Conservation (phyloP, 768 basidiomycete genomes). For the Boletus vermiculosoides region DNA sequence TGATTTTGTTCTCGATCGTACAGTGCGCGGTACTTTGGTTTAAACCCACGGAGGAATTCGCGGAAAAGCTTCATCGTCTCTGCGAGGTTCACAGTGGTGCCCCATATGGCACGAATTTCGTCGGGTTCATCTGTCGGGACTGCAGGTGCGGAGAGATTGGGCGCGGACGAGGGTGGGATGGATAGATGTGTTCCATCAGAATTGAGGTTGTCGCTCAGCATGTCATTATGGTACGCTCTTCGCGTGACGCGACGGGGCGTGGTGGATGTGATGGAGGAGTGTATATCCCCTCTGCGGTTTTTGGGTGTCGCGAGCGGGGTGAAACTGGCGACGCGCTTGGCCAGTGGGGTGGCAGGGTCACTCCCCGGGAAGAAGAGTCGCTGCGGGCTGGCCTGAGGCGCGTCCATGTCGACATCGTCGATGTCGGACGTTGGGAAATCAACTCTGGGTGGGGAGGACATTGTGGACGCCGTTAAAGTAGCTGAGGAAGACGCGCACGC, state of each 20-base stretch:
- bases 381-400: constrained; percentile 20
- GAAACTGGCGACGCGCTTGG: constrained; percentile 34
- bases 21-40: constrained; percentile 79
- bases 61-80: constrained; percentile 91
- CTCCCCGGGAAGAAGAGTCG: constrained; percentile 34
- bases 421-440: constrained; percentile 63
- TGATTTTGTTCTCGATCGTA: constrained; percentile 66
- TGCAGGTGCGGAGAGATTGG: constrained; percentile 58
- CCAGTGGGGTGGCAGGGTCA: constrained; percentile 44
- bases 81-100: constrained; percentile 89
- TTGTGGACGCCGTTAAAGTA: constrained; percentile 16
- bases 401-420: constrained; percentile 57
- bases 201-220: constrained; percentile 39
- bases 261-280: constrained; percentile 35
- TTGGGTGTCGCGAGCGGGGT: constrained; percentile 45
- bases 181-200: constrained; percentile 61
- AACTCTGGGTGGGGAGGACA: constrained; percentile 65
- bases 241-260: constrained; percentile 25
- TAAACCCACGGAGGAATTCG: constrained; percentile 89
- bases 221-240: constrained; percentile 20
- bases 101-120: constrained; percentile 93
- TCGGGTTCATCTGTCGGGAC: constrained; percentile 71
- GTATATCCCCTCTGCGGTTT: constrained; percentile 32
- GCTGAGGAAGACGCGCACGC: constrained; percentile 33
- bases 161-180: constrained; percentile 55